A percentile compares a stretch with the other conserved stretches of the same genome.
Evolutionary conservation across 805 yeast genomes (phyloP).

Genomic region (Monosporozyma servazzii): DNA sequence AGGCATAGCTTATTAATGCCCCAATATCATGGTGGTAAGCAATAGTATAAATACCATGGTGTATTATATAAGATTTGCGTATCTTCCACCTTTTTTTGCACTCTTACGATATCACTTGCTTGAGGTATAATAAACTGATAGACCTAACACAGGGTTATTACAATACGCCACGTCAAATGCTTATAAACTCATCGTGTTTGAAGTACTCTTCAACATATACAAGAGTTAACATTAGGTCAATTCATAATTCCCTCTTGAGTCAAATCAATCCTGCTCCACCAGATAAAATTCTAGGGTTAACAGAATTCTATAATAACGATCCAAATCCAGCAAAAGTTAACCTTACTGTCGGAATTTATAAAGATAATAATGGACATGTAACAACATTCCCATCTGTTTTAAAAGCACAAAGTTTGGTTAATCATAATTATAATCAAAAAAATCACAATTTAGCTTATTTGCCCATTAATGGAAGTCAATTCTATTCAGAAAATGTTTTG

Average conservation of each 20-base stretch:
- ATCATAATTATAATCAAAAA: constrained; percentile 28
- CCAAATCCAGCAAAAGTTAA: constrained; percentile 46
- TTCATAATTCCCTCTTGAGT: background rate
- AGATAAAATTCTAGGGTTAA: constrained; percentile 76
- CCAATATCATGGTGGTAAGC: too few species aligned
- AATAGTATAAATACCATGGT: too few species aligned
- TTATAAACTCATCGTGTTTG: too few species aligned
- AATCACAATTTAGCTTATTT: constrained; percentile 48
- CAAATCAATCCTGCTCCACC: constrained; percentile 48
- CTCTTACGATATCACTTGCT: too few species aligned
- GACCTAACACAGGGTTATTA: too few species aligned
- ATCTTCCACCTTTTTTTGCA: too few species aligned
- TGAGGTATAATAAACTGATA: too few species aligned
- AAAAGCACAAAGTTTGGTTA: constrained; percentile 24
- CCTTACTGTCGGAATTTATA: constrained; percentile 58
- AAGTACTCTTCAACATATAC: too few species aligned
- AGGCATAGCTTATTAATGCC: too few species aligned
- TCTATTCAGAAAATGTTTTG: constrained; percentile 58
- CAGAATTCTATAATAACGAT: constrained; percentile 67
- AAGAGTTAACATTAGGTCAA: background rate
- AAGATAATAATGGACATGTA: constrained; percentile 65
- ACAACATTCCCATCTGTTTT: constrained; percentile 27
- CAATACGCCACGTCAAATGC: too few species aligned
- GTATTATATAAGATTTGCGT: too few species aligned
- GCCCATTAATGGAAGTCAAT: constrained; percentile 71